A percentile compares a stretch with the other conserved stretches of the same genome.
Conservation (phyloP, 495 filamentous ascomycete species). For the Talaromyces borbonicus region DNA sequence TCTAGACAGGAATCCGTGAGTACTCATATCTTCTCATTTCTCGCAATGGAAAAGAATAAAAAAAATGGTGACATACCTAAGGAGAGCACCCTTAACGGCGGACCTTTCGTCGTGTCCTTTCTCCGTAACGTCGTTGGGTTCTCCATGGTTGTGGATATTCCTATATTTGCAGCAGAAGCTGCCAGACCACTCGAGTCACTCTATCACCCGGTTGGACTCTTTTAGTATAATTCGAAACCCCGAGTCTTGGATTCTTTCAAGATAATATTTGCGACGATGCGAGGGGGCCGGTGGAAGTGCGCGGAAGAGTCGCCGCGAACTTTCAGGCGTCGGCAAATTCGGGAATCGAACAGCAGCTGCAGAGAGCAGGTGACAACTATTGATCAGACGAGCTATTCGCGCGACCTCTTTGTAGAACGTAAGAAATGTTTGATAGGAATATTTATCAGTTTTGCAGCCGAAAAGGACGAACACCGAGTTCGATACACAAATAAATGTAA, state of each 20-base stretch:
- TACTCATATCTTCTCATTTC: background rate
- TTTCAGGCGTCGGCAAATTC: background rate
- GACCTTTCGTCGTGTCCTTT: slow-evolving; percentile 91
- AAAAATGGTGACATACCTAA: slow-evolving; percentile 54
- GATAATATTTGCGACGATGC: background rate
- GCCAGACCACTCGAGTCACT: slow-evolving; percentile 11
- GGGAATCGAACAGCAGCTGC: background rate
- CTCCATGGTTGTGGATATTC: slow-evolving; percentile 15
- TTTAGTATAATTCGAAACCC: background rate
- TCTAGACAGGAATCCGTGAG: slow-evolving; percentile 38
- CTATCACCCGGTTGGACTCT: too few relatives aligned
- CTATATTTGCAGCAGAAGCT: slow-evolving; percentile 13
- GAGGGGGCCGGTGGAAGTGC: background rate
- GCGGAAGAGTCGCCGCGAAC: background rate
- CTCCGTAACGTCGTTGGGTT: slow-evolving; percentile 43
- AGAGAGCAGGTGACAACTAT: background rate
- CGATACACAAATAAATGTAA: too few relatives aligned
- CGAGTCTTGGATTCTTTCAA: background rate
- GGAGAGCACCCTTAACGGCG: slow-evolving; percentile 82
- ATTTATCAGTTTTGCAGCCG: background rate
- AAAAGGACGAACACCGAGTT: background rate
- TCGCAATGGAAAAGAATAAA: background rate
- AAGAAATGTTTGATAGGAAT: background rate
- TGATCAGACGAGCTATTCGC: background rate
- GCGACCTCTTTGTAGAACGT: too few relatives aligned